Evolutionary conservation across 2,329 filamentous ascomycete genomes (phyloP), one percentile per base, ranked within the genome.

Genomic region (Exophiala spinifera): DNA sequence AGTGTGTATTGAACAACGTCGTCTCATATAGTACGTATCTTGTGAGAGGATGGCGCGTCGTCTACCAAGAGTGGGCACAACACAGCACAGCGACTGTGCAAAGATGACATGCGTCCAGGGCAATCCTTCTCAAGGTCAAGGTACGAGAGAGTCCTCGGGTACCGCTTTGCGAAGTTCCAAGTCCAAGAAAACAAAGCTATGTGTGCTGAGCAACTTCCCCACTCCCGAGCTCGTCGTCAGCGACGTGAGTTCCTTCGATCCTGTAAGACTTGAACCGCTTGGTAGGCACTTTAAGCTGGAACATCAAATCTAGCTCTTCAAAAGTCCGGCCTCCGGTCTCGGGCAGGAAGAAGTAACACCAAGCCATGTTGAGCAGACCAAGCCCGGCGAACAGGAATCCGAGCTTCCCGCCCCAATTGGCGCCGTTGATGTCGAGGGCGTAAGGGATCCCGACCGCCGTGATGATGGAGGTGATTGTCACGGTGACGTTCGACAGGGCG

Each of bases 231-330:
- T 39, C 36, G 5, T 39, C 36, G 5, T 19, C 36, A 39, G 36
- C 36, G 36, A 39, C 14, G 11, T 39, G 36, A 7, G 17, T 39
- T 15, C 36, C 36, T 15, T 39, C 36, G 17, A 39, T 39, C 36
- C 17, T n/a, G 11, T 44, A 25, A 44, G 42, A 23, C 42, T 21
- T 44, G n/a, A 44, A 44, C 10, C 21, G 11, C 19, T 15, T 11
- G n/a, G 20, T 44, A 14, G 20, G 20, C 11, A 51, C 49, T 34
- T 25, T 46, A 5, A 45, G 14, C 53, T 60, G 39, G 19, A 66
- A 66, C 61, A 65, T 51, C 50, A 64, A 62, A 46, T 66, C 64
- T 15, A 65, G 54, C 40, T 66, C 62, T 33, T 65, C 64, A 17
- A 65, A 48, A 13, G 45, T 53, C 19, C 62, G 57, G 7, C 55